Base-by-base conservation (phyloP, 495 filamentous ascomycete species). In the Thermochaetoides thermophila region DNA sequence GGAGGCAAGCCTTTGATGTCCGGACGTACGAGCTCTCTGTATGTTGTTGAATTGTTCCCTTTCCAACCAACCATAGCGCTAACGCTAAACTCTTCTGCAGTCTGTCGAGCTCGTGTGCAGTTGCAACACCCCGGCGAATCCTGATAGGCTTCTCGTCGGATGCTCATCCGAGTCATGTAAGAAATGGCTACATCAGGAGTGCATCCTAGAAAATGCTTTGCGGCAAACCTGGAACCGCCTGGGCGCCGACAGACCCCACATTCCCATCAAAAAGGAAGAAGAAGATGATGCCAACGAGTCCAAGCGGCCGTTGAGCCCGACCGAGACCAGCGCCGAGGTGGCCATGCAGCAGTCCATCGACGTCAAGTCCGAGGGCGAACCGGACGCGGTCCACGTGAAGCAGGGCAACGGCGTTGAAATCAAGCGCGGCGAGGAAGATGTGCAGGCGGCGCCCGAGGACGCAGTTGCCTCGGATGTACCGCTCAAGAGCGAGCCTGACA, bases 151-250 rank as follows among this genome's bases (percentile, higher is more conserved):
- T 7, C 53, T 79, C 31, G 55, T 74, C 21, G 63, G 66, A 20
- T 81, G 76, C 54, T 61, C 61, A 15, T 61, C 63, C 27, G 41
- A 63, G 5, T 35, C 46, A 3, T 81, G 76, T 49, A 64, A 64
- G 36, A 66, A 63, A 33, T 78, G 76, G 76, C 59, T 79, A 15
- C 76, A 81, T 35, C 63, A 67, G 17, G 55, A 69, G 16, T 80
- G 76, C 45, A 52, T 81, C 17, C 49, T 69, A 22, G 60, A 70
- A 14, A 56, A 64, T 3, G 63, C 60, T 11, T 55, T 77, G 27
- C 35, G 45, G 25, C 52, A 55, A 11, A 64, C 57, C 2, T 71
- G 56, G 40, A 43, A 59, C n/a, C 53, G 57, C 28, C 38, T 69
- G 16, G 63, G 63, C 22, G 48, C 45, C 15, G 60, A 64, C 29